These are phyloP conservation scores for Aspergillus uvarum DNA, from an alignment of 2,329 filamentous ascomycete species.

Conservation along the genomic window DNA sequence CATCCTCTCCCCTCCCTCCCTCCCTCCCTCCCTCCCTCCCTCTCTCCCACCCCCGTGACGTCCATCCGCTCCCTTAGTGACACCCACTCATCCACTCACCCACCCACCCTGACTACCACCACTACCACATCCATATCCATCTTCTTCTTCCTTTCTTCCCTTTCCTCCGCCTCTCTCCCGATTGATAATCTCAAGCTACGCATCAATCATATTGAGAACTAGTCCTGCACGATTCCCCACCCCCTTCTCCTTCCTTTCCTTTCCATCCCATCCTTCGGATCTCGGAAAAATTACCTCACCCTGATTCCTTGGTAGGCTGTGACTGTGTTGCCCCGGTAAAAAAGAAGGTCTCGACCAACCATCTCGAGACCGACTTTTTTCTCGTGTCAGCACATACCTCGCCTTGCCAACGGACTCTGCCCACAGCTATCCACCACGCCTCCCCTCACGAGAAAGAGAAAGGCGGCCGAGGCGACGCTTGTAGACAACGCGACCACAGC, in stretches of 20 bases:
- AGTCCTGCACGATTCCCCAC: background rate
- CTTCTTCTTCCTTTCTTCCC: background rate
- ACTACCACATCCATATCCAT: background rate
- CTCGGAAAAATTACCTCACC: background rate
- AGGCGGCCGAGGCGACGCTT: slow-evolving; percentile 50
- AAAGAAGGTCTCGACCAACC: slow-evolving; percentile 23
- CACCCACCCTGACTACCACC: background rate
- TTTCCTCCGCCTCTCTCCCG: background rate
- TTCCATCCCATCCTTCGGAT: slow-evolving; percentile 2
- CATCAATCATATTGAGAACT: background rate
- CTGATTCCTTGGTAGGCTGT: slow-evolving; percentile 20
- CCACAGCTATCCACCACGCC: slow-evolving; percentile 49
- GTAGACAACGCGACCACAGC: slow-evolving; percentile 28
- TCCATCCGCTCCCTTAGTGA: slow-evolving; percentile 5
- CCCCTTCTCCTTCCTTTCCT: background rate
- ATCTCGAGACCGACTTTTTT: slow-evolving; percentile 24
- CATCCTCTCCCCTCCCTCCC: background rate
- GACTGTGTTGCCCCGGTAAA: slow-evolving; percentile 26
- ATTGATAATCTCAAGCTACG: background rate
- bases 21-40: background rate
- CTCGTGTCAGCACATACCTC: slow-evolving; percentile 23
- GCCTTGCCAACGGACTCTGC: slow-evolving; percentile 14
- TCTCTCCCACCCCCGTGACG: slow-evolving; percentile 14
- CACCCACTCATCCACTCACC: background rate
- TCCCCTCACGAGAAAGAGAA: slow-evolving; percentile 54